Conservation (phyloP, 1,284 basidiomycete species). For the Naganishia liquefaciens region DNA sequence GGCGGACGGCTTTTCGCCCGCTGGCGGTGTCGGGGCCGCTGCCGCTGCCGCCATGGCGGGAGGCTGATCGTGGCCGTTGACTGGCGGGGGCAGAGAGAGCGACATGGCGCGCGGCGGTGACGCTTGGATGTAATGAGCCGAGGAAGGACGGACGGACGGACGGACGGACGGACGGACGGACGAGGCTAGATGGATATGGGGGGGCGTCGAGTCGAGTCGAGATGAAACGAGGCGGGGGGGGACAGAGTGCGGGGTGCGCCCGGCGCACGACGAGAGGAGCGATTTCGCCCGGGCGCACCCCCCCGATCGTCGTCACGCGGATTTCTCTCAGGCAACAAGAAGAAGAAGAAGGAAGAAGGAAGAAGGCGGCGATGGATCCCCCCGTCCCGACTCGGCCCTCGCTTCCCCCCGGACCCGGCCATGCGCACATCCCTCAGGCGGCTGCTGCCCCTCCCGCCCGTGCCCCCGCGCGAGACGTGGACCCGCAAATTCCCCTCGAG, state of each 20-base stretch:
- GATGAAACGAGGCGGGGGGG: too few species aligned
- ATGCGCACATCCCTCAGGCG: neutral
- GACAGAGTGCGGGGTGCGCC: constrained; percentile 1
- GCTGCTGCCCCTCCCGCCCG: constrained; percentile 10
- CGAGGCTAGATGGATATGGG: too few species aligned
- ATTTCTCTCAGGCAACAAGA: too few species aligned
- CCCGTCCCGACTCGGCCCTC: neutral
- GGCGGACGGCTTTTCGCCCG: constrained; percentile 54
- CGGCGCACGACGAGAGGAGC: neutral
- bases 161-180: too few species aligned
- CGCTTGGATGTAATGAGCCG: too few species aligned
- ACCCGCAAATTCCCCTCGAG: constrained; percentile 9
- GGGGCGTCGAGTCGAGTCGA: too few species aligned
- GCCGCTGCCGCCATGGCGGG: neutral
- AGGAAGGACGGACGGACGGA: neutral
- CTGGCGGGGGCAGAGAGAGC: neutral
- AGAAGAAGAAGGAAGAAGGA: too few species aligned
- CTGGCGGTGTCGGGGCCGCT: constrained; percentile 11
- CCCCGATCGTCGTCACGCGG: too few species aligned
- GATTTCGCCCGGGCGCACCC: too few species aligned
- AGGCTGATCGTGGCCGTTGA: constrained; percentile 13
- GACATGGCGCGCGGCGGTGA: constrained; percentile 2
- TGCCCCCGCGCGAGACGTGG: constrained; percentile 23
- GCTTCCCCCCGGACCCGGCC: neutral
- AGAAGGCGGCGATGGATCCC: too few species aligned